Evolutionary conservation across 345 rosid species (phyloP).

Genomic region (Hypericum perforatum): DNA sequence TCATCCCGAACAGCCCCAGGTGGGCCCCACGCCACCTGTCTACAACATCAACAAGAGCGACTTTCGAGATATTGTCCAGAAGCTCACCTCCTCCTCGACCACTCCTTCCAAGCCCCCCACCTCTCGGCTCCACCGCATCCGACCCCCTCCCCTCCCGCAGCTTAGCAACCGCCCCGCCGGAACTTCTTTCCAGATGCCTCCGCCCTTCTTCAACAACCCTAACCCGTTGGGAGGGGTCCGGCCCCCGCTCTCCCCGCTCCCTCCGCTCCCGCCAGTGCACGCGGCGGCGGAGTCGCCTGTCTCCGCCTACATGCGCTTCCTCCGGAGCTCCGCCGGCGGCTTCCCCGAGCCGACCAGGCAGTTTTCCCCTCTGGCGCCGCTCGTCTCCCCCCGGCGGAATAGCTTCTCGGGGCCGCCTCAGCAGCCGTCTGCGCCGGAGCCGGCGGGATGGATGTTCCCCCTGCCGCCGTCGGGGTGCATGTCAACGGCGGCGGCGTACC

Average conservation of each 20-base stretch:
- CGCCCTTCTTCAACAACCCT: constrained; percentile 7
- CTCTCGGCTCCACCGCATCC: constrained; percentile 82
- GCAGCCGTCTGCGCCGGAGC: constrained; percentile 20
- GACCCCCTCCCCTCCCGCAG: constrained; percentile 81
- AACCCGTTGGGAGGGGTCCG: neutral
- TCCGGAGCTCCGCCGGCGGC: constrained; percentile 45
- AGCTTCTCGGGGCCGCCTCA: constrained; percentile 14
- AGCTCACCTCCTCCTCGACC: constrained; percentile 85
- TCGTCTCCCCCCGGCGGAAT: constrained; percentile 60
- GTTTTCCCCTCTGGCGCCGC: constrained; percentile 55
- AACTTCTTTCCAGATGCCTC: constrained; percentile 29
- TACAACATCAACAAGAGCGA: constrained; percentile 90
- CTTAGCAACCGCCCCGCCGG: constrained; percentile 61
- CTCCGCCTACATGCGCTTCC: constrained; percentile 64
- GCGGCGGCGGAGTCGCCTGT: constrained; percentile 69
- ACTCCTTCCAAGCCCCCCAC: constrained; percentile 70
- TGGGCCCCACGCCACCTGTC: constrained; percentile 58
- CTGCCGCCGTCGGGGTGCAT: constrained; percentile 64
- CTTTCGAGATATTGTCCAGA: constrained; percentile 89
- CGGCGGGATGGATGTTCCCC: constrained; percentile 9
- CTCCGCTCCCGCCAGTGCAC: constrained; percentile 55
- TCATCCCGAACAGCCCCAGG: neutral
- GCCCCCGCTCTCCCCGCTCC: constrained; percentile 55
- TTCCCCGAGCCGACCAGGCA: constrained; percentile 48
- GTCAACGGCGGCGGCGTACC: constrained; percentile 62